Conservation (phyloP, 129 eudicot genomes). For the Helianthus tuberosus region DNA sequence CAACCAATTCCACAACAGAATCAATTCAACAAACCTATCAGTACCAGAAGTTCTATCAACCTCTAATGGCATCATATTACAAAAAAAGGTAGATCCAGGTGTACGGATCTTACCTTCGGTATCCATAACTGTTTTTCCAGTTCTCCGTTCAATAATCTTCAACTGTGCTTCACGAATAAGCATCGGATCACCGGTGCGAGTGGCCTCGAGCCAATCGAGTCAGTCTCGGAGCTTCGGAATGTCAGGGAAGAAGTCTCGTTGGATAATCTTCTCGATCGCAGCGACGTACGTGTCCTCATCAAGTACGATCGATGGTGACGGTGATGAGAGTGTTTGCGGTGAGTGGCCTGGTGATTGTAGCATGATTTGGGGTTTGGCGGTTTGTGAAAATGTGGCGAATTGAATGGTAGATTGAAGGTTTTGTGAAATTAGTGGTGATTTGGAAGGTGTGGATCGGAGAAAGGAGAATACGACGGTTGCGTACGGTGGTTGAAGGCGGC, state of each 20-base stretch:
- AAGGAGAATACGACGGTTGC: background rate
- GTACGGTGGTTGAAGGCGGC: constrained; percentile 31
- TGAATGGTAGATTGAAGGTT: too few relatives aligned
- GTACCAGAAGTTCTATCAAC: constrained; percentile 40
- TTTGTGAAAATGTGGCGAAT: constrained; percentile 24
- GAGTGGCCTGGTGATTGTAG: constrained; percentile 86
- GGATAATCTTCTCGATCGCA: constrained; percentile 86
- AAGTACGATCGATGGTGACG: constrained; percentile 62
- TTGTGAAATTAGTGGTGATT: background rate
- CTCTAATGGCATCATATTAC: constrained; percentile 62
- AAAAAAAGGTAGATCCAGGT: constrained; percentile 70
- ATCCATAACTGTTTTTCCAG: constrained; percentile 38
- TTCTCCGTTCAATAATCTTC: constrained; percentile 76
- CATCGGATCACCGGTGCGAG: constrained; percentile 76
- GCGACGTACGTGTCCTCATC: constrained; percentile 93
- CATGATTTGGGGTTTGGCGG: constrained; percentile 42
- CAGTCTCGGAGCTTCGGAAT: constrained; percentile 93
- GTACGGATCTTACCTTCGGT: constrained; percentile 55
- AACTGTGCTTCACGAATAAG: constrained; percentile 88
- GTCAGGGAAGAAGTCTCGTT: constrained; percentile 94
- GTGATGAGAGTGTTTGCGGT: constrained; percentile 84
- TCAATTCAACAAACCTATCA: constrained; percentile 30
- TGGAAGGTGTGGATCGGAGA: constrained; percentile 15
- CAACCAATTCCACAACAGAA: background rate
- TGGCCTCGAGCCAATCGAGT: constrained; percentile 89